These are phyloP conservation scores for Aspergillus sp. DNA, from an alignment of 2,329 filamentous ascomycete genomes.

Conservation along the genomic window DNA sequence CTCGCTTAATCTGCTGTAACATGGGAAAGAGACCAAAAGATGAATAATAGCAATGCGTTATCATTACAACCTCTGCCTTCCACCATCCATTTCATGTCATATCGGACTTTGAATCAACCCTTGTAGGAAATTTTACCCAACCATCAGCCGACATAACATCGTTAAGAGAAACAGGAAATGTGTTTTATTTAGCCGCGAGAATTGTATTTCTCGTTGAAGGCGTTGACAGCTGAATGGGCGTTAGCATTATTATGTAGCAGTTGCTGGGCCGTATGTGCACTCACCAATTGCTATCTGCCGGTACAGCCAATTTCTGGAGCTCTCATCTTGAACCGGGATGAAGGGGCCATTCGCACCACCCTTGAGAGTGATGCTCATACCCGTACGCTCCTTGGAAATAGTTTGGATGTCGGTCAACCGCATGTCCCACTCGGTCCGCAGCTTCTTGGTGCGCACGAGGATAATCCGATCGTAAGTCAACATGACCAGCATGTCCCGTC, in stretches of 20 bases:
- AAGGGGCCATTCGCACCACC: conserved; percentile 94
- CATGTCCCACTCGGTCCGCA: conserved; percentile 94
- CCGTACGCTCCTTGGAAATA: conserved; percentile 94
- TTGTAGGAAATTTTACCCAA: not conserved
- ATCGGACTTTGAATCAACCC: not conserved
- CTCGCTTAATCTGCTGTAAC: conserved; percentile 1
- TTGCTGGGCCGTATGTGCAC: conserved; percentile 18
- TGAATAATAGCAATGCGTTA: not conserved
- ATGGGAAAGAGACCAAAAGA: not conserved
- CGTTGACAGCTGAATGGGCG: conserved; percentile 57
- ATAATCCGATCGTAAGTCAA: conserved; percentile 86
- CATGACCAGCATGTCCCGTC: conserved; percentile 86
- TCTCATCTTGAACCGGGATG: conserved; percentile 89
- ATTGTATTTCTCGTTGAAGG: conserved; percentile 68
- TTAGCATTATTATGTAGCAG: conserved; percentile 12
- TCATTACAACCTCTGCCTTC: not conserved
- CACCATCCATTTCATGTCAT: not conserved
- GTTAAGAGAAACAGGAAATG: not conserved
- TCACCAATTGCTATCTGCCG: conserved; percentile 62
- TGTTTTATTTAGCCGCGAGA: not conserved
- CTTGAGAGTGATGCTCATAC: conserved; percentile 82
- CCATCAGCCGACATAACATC: not conserved
- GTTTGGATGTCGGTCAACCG: conserved; percentile 94
- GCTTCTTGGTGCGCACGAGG: conserved; percentile 80
- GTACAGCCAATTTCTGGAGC: conserved; percentile 67